Base-by-base conservation (phyloP, 1,139 yeast species). In the Debaryomyces subglobosus region DNA sequence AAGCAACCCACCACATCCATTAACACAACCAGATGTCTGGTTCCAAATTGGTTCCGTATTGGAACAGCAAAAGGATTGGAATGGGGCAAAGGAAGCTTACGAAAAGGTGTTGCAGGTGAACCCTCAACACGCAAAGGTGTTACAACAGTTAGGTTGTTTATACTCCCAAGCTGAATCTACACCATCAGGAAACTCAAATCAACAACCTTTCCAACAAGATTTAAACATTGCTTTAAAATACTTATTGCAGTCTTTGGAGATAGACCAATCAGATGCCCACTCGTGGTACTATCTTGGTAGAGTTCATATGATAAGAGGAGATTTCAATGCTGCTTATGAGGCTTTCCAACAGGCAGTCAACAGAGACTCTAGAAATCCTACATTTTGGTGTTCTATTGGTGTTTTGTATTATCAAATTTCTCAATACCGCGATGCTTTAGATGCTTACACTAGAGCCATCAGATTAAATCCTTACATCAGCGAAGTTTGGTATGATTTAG, bases 331-430 rank as follows among this genome's bases (percentile, higher is more conserved):
- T 45, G 98, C 99, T 3, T 94, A 94, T 68, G 98, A 94, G 65
- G 96, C 98, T 0, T 94, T 94, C 79, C 99, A 94, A 72, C 98
- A 92, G 67, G 99, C 99, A 6, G 99, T 94, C 48, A 94, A 94
- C 68, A 82, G 97, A 53, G 99, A 94, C 67, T 87, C 96, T 29
- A 81, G 97, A 64, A 94, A 94, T 67, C 98, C 99, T 49, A 94
- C 97, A 1, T 94, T 94, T 73, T 94, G 99, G 99, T 94, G 99
- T 68, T 90, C 97, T 27, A 94, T 94, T 63, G 99, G 99, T 65
- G 98, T 94, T 9, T 78, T 94, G 52, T 94, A 94, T 72, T 94
- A 92, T 68, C 97, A 94, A 69, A 92, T 94, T 53, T 85, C 95
- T 49, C 99, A 94, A 71, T 94, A 89, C 71, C 81, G 97, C 49